Percentiles rank a stretch among this genome's conserved stretches.
These are phyloP conservation scores for Ophiocordyceps camponoti-leonardi DNA, from an alignment of 2,329 filamentous ascomycete species.

Conservation along the genomic window DNA sequence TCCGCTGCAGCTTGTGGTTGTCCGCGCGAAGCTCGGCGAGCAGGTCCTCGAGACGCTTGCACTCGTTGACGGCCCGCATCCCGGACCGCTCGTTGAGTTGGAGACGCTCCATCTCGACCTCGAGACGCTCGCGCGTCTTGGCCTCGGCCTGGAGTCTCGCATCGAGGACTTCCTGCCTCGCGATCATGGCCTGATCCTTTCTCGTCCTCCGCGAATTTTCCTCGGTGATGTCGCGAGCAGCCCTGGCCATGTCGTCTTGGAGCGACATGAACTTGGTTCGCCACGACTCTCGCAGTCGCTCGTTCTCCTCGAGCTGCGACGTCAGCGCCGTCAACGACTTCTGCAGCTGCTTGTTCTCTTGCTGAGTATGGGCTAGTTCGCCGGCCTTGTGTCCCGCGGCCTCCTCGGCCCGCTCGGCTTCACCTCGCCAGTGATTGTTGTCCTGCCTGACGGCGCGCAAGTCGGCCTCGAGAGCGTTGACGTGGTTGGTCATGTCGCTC, in stretches of 20 bases:
- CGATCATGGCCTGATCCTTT: conserved; percentile 63
- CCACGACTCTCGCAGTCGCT: conserved; percentile 69
- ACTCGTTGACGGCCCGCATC: conserved; percentile 45
- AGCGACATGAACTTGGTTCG: conserved; percentile 69
- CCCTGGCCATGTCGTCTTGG: conserved; percentile 71
- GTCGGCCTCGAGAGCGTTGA: conserved; percentile 35
- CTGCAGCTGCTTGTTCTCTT: conserved; percentile 57
- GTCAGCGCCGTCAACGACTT: conserved; percentile 57
- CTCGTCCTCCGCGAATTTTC: conserved; percentile 68
- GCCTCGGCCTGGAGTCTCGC: conserved; percentile 60
- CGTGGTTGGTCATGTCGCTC: conserved; percentile 36
- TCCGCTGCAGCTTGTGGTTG: conserved; percentile 55
- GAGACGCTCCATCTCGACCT: conserved; percentile 48
- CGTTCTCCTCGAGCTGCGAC: conserved; percentile 70
- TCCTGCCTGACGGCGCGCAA: conserved; percentile 38
- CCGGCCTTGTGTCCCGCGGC: conserved; percentile 28
- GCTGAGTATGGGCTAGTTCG: conserved; percentile 28
- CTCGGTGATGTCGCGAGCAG: conserved; percentile 62
- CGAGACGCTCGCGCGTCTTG: conserved; percentile 48
- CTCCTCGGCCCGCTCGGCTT: conserved; percentile 42
- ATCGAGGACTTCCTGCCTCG: conserved; percentile 65
- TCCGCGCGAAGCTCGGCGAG: conserved; percentile 44
- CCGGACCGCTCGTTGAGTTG: conserved; percentile 47
- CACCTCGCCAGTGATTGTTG: conserved; percentile 40
- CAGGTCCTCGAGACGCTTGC: conserved; percentile 38